Base-by-base conservation (phyloP, 495 filamentous ascomycete genomes). In the Xylaria longipes region DNA sequence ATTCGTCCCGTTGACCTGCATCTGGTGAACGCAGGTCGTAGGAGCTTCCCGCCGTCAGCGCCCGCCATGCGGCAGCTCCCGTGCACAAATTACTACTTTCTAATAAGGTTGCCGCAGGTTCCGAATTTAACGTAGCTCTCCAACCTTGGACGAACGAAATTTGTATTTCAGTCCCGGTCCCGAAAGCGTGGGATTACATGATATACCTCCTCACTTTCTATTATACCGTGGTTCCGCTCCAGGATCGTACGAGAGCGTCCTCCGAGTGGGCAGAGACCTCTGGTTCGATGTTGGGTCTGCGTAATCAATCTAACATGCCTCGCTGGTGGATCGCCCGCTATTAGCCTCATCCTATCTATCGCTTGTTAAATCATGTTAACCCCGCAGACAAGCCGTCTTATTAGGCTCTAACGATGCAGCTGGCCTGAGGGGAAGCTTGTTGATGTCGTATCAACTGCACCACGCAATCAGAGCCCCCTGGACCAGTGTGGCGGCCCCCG, bases 371-470 rank as follows among this genome's bases (percentile, higher is more conserved):
- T 27, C 46, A 20, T 35, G 31, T 35, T 12, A 41, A 12, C 35
- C 69, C 68, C 27, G 68, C 57, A 63, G 57, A 52, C 17, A 31
- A 37, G 60, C 48, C 61, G 46, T 71, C 14, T 45, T 45, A 64
- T 71, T 65, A 65, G 68, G 15, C 68, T 52, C 31, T 70, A 41
- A 48, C 14, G 43, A 62, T 70, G 67, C 67, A 60, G 56, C 52
- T 50, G 33, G 11, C 25, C 54, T 69, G 68, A 70, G 68, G 68
- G 68, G 68, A 64, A 70, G 68, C 58, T 45, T 63, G 68, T 56
- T 45, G 31, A 54, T 11, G 68, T 70, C 39, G 68, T 41, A 54
- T 70, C 29, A 39, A 27, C 33, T 27, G 39, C 66, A 39, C 20
- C 50, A 31, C 61, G 22, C 46, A 56, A 56, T 27, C 48, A 45